A percentile compares a stretch with the other conserved stretches of the same genome.
These are phyloP conservation scores for Lupinus albus DNA, from an alignment of 306 rosid genomes.

Conservation along the genomic window DNA sequence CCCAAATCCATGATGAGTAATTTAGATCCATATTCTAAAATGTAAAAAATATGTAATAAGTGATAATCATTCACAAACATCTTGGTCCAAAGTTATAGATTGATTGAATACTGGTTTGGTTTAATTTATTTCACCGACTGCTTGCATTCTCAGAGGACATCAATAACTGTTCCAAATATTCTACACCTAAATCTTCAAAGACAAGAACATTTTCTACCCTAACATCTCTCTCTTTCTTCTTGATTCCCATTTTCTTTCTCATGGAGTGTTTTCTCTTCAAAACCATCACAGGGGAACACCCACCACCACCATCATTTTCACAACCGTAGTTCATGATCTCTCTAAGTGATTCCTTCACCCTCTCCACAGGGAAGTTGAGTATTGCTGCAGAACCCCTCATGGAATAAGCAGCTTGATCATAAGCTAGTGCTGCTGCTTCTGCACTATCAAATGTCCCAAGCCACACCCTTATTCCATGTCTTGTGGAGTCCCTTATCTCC, in stretches of 20 bases:
- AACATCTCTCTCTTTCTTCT: slow-evolving; percentile 54
- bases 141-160: slow-evolving; percentile 53
- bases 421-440: slow-evolving; percentile 91
- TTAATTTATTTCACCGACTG: slow-evolving; percentile 28
- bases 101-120: neutral
- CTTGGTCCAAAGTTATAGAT: neutral
- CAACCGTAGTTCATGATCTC: slow-evolving; percentile 58
- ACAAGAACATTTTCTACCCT: slow-evolving; percentile 71
- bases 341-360: slow-evolving; percentile 68
- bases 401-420: slow-evolving; percentile 91
- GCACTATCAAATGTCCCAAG: slow-evolving; percentile 95
- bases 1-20: too few species aligned
- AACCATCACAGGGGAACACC: slow-evolving; percentile 86
- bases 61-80: slow-evolving; percentile 12
- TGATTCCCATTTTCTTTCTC: slow-evolving; percentile 59
- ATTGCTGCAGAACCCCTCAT: slow-evolving; percentile 81
- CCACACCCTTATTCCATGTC: slow-evolving; percentile 88
- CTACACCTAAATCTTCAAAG: slow-evolving; percentile 85
- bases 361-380: slow-evolving; percentile 80
- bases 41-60: neutral
- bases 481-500: slow-evolving; percentile 85
- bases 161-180: slow-evolving; percentile 83
- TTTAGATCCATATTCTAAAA: too few species aligned
- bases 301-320: too few species aligned
- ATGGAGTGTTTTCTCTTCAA: slow-evolving; percentile 84